phyloP scores from a whole-genome alignment of 768 basidiomycete genomes.

The Psilocybe sp. region DNA sequence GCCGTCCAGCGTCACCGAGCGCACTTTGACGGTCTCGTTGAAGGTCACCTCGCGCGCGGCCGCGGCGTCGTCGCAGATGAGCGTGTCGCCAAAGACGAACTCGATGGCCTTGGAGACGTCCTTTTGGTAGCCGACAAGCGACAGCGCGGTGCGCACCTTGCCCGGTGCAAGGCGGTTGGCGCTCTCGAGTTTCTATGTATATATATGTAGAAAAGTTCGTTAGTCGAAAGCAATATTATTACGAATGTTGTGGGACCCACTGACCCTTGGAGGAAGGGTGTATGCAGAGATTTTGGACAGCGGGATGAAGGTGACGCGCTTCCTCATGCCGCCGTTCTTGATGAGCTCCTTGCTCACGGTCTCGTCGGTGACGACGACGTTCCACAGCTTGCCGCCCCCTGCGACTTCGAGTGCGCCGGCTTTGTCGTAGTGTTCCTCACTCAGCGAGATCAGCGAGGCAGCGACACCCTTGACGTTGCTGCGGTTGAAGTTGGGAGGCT shows the following conservation, averaged over 20 bases:
- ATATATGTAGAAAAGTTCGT: constrained; percentile 44
- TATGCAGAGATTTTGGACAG: constrained; percentile 84
- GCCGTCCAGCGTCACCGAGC: constrained; percentile 90
- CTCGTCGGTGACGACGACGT: constrained; percentile 93
- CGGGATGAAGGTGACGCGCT: constrained; percentile 91
- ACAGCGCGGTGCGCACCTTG: constrained; percentile 85
- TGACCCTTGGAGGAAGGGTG: constrained; percentile 42
- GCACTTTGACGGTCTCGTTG: constrained; percentile 58
- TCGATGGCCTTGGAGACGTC: constrained; percentile 88
- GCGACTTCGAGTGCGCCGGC: constrained; percentile 92
- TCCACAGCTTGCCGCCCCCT: constrained; percentile 86
- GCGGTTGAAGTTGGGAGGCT: constrained; percentile 82
- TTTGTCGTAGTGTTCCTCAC: constrained; percentile 66
- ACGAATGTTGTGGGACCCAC: constrained; percentile 1
- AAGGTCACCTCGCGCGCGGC: constrained; percentile 90
- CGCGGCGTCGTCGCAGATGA: constrained; percentile 87
- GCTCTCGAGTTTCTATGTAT: constrained; percentile 70
- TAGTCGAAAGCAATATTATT: background rate
- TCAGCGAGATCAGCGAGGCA: constrained; percentile 81
- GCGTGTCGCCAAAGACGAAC: constrained; percentile 90
- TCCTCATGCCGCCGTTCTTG: constrained; percentile 69
- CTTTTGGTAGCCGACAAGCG: constrained; percentile 76
- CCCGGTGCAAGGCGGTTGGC: constrained; percentile 73
- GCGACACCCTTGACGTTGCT: constrained; percentile 88
- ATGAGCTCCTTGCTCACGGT: constrained; percentile 82